Base-by-base conservation (phyloP, 2,329 filamentous ascomycete genomes). In the Arthrobotrys conoides region DNA sequence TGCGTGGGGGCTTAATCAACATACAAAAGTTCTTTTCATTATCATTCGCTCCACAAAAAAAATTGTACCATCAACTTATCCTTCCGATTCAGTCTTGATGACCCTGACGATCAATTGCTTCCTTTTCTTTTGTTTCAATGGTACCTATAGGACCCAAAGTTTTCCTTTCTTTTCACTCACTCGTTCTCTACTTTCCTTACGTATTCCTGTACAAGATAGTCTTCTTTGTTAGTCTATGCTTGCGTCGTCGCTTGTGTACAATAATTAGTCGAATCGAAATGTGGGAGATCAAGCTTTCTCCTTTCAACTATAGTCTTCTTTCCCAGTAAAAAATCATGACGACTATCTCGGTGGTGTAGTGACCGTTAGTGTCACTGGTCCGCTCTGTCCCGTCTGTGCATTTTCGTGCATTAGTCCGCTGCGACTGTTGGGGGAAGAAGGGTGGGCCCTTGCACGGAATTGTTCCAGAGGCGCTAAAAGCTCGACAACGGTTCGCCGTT, bases 401-500 rank as follows among this genome's bases (percentile, higher is more conserved):
- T 71, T 18, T 67, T 55, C 48, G 27, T 41, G 41, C 64, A 51
- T 48, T 49, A 18, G 24, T 16, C 49, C 66, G 46, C 41, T 51
- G 30, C 53, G 20, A 48, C 10, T 48, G 67, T 16, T 63, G 53
- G 66, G 38, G n/a, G 48, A 53, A 48, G 16, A 38, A 18, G 14
- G 57, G 44, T 46, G 48, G 46, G 38, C 64, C 64, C 64, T 71
- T 48, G 36, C 68, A 38, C 46, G 30, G 68, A 53, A 55, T n/a
- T 51, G n/a, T 46, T 51, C 27, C 41, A 41, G 57, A 72, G 59
- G 70, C 70, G 70, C 70, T 67, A 73, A 67, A 63, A 61, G 48
- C 70, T 64, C 24, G 66, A 68, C 53, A 67, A 73, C 51, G 61
- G 64, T 55, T 75, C 71, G 71, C 71, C 71, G 71, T 75, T 46